These are phyloP conservation scores for Cryphonectria parasitica DNA, from an alignment of 2,329 filamentous ascomycete species.

Conservation along the genomic window DNA sequence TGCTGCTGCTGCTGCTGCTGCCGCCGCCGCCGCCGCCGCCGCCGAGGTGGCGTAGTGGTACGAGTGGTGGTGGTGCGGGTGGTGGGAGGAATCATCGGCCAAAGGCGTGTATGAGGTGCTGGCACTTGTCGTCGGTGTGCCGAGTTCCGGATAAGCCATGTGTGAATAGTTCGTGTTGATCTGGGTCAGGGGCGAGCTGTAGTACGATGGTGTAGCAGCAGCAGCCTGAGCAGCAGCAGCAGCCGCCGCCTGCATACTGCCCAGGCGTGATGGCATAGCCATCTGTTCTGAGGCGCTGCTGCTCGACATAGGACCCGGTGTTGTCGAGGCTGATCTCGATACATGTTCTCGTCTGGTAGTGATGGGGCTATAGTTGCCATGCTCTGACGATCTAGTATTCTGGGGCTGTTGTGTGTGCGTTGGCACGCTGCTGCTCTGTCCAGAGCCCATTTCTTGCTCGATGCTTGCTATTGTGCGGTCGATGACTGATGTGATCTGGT, in stretches of 20 bases:
- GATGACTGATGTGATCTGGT: conserved; percentile 52
- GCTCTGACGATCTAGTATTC: not conserved
- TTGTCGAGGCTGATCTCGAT: conserved; percentile 14
- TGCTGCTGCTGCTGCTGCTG: conserved; percentile 19
- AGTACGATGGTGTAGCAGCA: conserved; percentile 14
- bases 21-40: not conserved
- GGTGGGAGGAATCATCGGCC: conserved; percentile 14
- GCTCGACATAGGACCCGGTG: conserved; percentile 15
- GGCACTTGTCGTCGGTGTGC: conserved; percentile 17
- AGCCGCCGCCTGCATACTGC: not conserved
- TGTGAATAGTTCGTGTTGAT: conserved; percentile 20
- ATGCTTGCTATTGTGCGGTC: conserved; percentile 58
- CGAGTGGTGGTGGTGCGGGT: conserved; percentile 23
- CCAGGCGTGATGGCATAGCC: conserved; percentile 11
- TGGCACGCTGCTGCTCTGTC: conserved; percentile 32
- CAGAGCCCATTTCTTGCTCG: conserved; percentile 51
- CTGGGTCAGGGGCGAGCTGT: conserved; percentile 19
- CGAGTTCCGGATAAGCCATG: conserved; percentile 22
- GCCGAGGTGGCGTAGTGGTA: conserved; percentile 26
- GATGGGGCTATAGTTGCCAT: conserved; percentile 15
- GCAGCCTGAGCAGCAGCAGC: no score
- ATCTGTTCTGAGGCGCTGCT: conserved; percentile 14
- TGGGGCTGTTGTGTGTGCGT: conserved; percentile 21
- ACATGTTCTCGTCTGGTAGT: not conserved
- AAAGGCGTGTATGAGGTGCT: conserved; percentile 22